Evolutionary conservation across 1,284 basidiomycete genomes (phyloP).

Genomic region (Ceratobasidium theobromae): DNA sequence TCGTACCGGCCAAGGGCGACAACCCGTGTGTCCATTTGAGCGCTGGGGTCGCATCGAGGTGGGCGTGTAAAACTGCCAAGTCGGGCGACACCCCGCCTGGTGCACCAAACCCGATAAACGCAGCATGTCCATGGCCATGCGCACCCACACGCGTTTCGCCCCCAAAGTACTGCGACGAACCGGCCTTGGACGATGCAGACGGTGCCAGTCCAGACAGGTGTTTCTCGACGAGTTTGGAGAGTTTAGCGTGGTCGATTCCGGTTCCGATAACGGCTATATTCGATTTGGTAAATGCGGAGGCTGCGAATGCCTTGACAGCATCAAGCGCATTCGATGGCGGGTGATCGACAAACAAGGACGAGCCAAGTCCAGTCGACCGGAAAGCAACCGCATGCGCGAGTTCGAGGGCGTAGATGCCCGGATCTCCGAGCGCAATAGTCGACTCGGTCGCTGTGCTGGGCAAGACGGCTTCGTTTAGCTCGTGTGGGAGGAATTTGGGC

Average conservation of each 20-base stretch:
- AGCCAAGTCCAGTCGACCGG: constrained; percentile 79
- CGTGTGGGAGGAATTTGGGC: constrained; percentile 80
- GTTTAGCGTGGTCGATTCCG: constrained; percentile 72
- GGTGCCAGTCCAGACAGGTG: constrained; percentile 51
- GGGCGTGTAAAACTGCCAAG: constrained; percentile 73
- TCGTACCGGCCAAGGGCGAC: constrained; percentile 66
- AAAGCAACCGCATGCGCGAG: constrained; percentile 86
- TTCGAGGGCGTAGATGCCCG: constrained; percentile 71
- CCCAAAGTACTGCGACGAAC: constrained; percentile 69
- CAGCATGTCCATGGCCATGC: constrained; percentile 67
- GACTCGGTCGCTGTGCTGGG: constrained; percentile 75
- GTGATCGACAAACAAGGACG: constrained; percentile 79
- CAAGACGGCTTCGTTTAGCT: constrained; percentile 82
- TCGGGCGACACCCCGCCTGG: constrained; percentile 66
- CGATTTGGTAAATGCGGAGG: constrained; percentile 67
- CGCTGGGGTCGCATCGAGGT: constrained; percentile 69
- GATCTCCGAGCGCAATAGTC: constrained; percentile 59
- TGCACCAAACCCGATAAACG: constrained; percentile 81
- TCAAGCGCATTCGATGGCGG: constrained; percentile 64
- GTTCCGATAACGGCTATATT: constrained; percentile 86
- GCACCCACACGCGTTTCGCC: constrained; percentile 73
- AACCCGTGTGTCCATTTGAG: constrained; percentile 83
- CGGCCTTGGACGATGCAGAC: constrained; percentile 45
- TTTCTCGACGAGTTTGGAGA: constrained; percentile 71
- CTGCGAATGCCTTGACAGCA: constrained; percentile 73